Percentiles rank a stretch among this genome's conserved stretches.
Evolutionary conservation across 1,284 basidiomycete genomes (phyloP).

Genomic region (Pisolithus thermaeus): DNA sequence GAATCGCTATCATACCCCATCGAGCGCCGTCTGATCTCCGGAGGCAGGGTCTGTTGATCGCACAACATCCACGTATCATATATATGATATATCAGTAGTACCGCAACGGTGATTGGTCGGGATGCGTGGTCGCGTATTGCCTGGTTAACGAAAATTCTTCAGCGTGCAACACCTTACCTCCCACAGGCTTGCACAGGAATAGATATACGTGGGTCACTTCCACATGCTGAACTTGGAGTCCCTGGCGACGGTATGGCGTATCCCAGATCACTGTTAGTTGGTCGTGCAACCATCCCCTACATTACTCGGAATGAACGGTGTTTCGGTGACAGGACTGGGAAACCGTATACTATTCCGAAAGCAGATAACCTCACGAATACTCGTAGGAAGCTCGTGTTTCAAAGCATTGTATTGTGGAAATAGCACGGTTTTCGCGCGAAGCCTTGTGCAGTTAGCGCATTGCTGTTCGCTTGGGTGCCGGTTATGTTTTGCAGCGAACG

Average conservation of each 20-base stretch:
- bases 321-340: slow-evolving; percentile 8
- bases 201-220: too few relatives aligned
- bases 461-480: slow-evolving; percentile 2
- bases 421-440: background rate
- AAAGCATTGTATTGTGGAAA: slow-evolving; percentile 9
- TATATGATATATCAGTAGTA: background rate
- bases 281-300: background rate
- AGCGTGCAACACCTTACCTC: too few relatives aligned
- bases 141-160: too few relatives aligned
- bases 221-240: too few relatives aligned
- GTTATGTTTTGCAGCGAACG: background rate
- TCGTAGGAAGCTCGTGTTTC: background rate
- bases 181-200: too few relatives aligned
- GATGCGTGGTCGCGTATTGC: too few relatives aligned
- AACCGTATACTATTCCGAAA: slow-evolving; percentile 6
- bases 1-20: too few relatives aligned
- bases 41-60: background rate
- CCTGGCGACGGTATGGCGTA: too few relatives aligned
- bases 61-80: background rate
- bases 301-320: background rate
- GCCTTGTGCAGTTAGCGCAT: slow-evolving; percentile 2
- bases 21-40: too few relatives aligned
- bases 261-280: too few relatives aligned
- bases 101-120: background rate
- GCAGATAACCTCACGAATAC: background rate